Conservation (phyloP, 768 basidiomycete species). For the Amanita rubescens region DNA sequence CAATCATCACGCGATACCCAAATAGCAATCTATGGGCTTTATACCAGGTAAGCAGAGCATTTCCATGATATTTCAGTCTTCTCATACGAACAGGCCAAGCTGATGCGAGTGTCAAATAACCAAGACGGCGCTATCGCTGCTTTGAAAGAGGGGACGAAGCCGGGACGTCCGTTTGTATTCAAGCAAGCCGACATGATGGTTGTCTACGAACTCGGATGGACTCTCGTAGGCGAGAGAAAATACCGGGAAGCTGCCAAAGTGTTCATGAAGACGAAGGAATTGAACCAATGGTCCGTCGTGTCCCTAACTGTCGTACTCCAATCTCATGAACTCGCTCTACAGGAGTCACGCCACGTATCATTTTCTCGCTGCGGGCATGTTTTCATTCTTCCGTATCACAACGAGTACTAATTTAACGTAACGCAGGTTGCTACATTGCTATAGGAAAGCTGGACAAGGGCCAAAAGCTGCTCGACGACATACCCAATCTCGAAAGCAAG, state of each 20-base stretch:
- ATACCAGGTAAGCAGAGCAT: slow-evolving; percentile 41
- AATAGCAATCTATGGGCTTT: slow-evolving; percentile 67
- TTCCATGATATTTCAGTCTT: background rate
- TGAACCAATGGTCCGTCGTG: slow-evolving; percentile 58
- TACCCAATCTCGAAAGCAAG: slow-evolving; percentile 54
- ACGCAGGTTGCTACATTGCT: slow-evolving; percentile 54
- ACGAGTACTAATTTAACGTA: background rate
- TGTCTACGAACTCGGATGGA: slow-evolving; percentile 76
- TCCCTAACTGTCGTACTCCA: background rate
- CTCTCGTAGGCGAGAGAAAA: slow-evolving; percentile 50
- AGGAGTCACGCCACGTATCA: slow-evolving; percentile 80
- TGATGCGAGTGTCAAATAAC: slow-evolving; percentile 63
- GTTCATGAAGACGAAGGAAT: slow-evolving; percentile 54
- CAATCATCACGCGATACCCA: slow-evolving; percentile 54
- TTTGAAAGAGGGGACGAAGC: slow-evolving; percentile 48
- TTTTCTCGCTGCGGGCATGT: slow-evolving; percentile 60
- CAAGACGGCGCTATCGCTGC: slow-evolving; percentile 58
- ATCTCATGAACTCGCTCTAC: background rate
- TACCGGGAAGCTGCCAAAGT: slow-evolving; percentile 63
- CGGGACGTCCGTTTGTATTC: slow-evolving; percentile 48
- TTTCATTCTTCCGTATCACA: slow-evolving; percentile 1
- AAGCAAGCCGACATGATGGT: slow-evolving; percentile 71
- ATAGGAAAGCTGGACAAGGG: slow-evolving; percentile 49
- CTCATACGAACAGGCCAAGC: slow-evolving; percentile 50
- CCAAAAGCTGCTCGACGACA: slow-evolving; percentile 49